Evolutionary conservation across 208 protist species (phyloP), one percentile per base, ranked within the genome.

Genomic region (Naegleria fowleri): DNA sequence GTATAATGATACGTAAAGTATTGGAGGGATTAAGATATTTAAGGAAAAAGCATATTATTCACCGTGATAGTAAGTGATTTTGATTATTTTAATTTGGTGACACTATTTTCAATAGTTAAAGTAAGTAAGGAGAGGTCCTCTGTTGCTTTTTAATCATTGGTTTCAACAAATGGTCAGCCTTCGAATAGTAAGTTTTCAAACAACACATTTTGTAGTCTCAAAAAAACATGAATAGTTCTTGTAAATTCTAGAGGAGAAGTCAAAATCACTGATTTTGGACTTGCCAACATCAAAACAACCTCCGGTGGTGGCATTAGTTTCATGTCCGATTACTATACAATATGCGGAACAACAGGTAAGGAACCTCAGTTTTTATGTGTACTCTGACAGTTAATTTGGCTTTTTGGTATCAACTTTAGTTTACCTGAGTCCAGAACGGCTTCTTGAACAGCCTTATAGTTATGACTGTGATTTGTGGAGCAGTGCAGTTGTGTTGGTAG

Each of bases 401-500:
- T n/a, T n/a, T n/a, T n/a, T n/a, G n/a, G n/a, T n/a, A n/a, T n/a
- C n/a, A n/a, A n/a, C n/a, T n/a, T n/a, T 48, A 48, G 43, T 48
- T 9, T 48, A 48, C 7, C 11, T n/a, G 25, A 75, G 58, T 75
- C 58, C 58, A 75, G 58, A 75, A 75, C 13, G 67, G 36, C 6
- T 79, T 25, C 0, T 11, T 36, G 67, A 79, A 33, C 25, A 79
- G n/a, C 19, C 13, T 11, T 79, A 79, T 79, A 13, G 29, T 36
- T 79, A 79, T 79, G n/a, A 79, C 29, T 79, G 67, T 79, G 67
- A 79, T 79, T 79, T 79, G 25, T 79, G 67, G 67, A 79, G 67
- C 36, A 15, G 6, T 36, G 9, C 6, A 79, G 6, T 79, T 36
- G 16, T 79, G 36, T 29, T 36, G 9, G 29, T 79, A 2, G 67